Conservation (phyloP, 2,329 filamentous ascomycete genomes). For the Fusarium ambrosium region DNA sequence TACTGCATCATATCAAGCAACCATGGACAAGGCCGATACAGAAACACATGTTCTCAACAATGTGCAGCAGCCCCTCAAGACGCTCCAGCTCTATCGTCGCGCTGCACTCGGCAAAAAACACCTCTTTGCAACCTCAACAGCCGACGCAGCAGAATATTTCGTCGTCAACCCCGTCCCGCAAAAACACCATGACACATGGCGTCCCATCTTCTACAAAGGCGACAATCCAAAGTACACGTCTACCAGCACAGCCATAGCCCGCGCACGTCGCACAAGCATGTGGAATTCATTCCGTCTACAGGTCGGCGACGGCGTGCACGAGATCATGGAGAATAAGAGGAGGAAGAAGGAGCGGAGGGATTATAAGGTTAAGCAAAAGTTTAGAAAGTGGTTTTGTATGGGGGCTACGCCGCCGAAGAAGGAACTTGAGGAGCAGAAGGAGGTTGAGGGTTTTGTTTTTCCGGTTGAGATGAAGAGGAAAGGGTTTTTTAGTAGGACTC, state of each 20-base stretch:
- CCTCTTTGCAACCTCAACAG: constrained; percentile 16
- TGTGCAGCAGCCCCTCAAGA: background rate
- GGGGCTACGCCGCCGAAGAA: constrained; percentile 12
- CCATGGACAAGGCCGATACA: background rate
- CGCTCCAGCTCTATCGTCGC: constrained; percentile 24
- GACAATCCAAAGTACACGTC: constrained; percentile 37
- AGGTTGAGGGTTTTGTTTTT: constrained; percentile 12
- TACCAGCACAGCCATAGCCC: constrained; percentile 15
- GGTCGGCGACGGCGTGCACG: constrained; percentile 26
- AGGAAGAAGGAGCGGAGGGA: constrained; percentile 6
- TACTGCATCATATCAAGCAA: background rate
- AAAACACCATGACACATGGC: constrained; percentile 30
- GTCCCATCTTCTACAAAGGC: constrained; percentile 30
- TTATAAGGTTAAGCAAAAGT: constrained; percentile 4
- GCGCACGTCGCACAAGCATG: constrained; percentile 17
- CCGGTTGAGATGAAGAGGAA: constrained; percentile 5
- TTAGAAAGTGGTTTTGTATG: constrained; percentile 14
- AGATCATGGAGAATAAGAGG: constrained; percentile 28
- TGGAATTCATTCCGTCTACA: constrained; percentile 36
- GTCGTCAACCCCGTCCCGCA: constrained; percentile 34
- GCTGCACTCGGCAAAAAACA: constrained; percentile 24
- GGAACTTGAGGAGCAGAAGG: constrained; percentile 9
- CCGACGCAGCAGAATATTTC: constrained; percentile 22
- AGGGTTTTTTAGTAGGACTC: constrained; percentile 6
- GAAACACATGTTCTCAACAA: background rate